Conservation (phyloP, 2,329 filamentous ascomycete species). For the Cladophialophora bantiana region DNA sequence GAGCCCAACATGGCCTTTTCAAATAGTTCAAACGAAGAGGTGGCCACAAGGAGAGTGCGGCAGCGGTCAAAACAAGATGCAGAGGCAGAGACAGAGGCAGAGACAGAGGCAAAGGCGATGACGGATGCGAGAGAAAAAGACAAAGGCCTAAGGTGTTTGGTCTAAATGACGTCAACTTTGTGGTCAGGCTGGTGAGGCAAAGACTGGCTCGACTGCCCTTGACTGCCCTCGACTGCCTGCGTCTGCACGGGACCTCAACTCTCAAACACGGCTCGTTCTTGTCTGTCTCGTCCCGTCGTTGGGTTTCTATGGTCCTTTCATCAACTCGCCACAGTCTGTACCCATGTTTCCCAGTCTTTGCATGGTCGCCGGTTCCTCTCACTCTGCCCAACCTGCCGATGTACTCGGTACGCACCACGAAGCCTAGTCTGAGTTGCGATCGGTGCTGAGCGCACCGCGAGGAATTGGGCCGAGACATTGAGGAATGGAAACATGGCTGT, state of each 20-base stretch:
- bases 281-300: not conserved
- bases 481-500: not conserved
- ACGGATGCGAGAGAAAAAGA: constrained; percentile 8
- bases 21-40: not conserved
- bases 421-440: not conserved
- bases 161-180: not conserved
- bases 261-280: not conserved
- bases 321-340: not conserved
- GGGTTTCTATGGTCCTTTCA: not conserved
- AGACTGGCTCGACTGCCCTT: too few species aligned
- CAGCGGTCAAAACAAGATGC: not conserved
- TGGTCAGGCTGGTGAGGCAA: not conserved
- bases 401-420: not conserved
- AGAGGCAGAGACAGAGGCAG: constrained; percentile 4
- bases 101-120: not conserved
- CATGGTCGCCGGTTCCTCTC: not conserved
- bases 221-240: too few species aligned
- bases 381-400: not conserved
- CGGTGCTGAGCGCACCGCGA: not conserved
- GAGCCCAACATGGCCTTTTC: constrained; percentile 12
- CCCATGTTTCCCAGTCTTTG: not conserved
- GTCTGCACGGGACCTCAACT: not conserved
- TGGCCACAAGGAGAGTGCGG: constrained; percentile 10
- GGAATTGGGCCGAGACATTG: not conserved
- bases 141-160: not conserved